Evolutionary conservation across 768 basidiomycete genomes (phyloP), one percentile per base, ranked within the genome.

Genomic region (Trametes cingulata): DNA sequence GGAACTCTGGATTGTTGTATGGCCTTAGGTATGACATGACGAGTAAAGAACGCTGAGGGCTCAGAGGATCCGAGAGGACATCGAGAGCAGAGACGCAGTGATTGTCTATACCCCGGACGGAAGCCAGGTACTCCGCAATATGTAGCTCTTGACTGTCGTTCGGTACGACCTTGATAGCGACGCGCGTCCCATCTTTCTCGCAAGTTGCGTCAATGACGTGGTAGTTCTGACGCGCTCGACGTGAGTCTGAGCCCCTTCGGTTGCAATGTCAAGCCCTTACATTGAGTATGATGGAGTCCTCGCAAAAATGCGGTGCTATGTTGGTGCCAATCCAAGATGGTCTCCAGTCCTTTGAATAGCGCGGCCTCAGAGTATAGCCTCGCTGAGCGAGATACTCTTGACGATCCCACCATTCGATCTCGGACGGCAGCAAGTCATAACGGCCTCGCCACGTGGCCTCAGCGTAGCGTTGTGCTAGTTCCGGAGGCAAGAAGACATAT

Each of bases 1-100:
- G 35, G 19, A 75, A 66, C 5, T 50, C 59, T 0, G 74, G 73
- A 20, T 71, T 51, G 49, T 74, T 57, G 47, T 62, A 66, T 1
- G 63, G 67, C 6, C 71, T 62, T 13, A 74, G 48, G 19, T 63
- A 65, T 6, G 72, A 61, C 58, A 69, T 72, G 17, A 74, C 65
- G 36, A 73, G 43, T 2, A 67, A 50, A 0, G 45, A 54, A 5
- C 3, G 51, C 6, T 19, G 20, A 6, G 22, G n/a, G 9, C 63
- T 54, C 3, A 56, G 49, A 12, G 67, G 65, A 48, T 70, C 68
- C 4, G 49, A 20, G 13, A 71, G 39, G 5, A 63, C 36, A 8
- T 72, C 68, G 7, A 64, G 20, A 2, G 69, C 36, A 0, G 65
- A 61, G 8, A 69, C 68, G 27, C 62, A 72, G 55, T 72, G 71